phyloP scores from a whole-genome alignment of 2,329 filamentous ascomycete genomes.

The Colletotrichum navitas region DNA sequence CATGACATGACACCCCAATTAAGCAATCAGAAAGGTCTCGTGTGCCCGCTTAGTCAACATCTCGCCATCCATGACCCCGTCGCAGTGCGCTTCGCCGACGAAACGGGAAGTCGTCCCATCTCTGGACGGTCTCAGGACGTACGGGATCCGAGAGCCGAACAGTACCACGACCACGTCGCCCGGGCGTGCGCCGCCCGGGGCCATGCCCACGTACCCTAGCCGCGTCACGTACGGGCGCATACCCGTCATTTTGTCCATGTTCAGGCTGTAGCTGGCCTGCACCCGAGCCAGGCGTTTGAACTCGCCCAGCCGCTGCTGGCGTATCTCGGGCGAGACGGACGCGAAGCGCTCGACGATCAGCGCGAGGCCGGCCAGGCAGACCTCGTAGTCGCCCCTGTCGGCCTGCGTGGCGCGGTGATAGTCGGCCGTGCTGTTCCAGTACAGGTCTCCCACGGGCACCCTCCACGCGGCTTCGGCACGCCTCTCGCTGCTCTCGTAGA shows the following conservation, averaged over 20 bases:
- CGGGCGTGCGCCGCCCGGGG: slow-evolving; percentile 16
- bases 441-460: slow-evolving; percentile 30
- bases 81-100: slow-evolving; percentile 37
- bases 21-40: slow-evolving; percentile 6
- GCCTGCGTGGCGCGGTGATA: slow-evolving; percentile 3
- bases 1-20: not conserved
- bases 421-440: not conserved
- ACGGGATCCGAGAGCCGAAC: slow-evolving; percentile 36
- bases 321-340: not conserved
- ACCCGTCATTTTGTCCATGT: slow-evolving; percentile 27
- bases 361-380: slow-evolving; percentile 11
- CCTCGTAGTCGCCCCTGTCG: slow-evolving; percentile 21
- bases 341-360: slow-evolving; percentile 2
- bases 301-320: not conserved
- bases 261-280: slow-evolving; percentile 23
- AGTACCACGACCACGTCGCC: slow-evolving; percentile 39
- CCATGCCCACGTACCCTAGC: slow-evolving; percentile 39
- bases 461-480: slow-evolving; percentile 36
- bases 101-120: slow-evolving; percentile 34
- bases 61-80: slow-evolving; percentile 40
- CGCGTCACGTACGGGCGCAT: slow-evolving; percentile 35
- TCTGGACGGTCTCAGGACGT: slow-evolving; percentile 40
- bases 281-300: not conserved
- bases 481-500: slow-evolving; percentile 10
- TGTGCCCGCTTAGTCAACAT: slow-evolving; percentile 27